Evolutionary conservation across 495 filamentous ascomycete genomes (phyloP), one percentile per base, ranked within the genome.

Genomic region (Niebla homalea): DNA sequence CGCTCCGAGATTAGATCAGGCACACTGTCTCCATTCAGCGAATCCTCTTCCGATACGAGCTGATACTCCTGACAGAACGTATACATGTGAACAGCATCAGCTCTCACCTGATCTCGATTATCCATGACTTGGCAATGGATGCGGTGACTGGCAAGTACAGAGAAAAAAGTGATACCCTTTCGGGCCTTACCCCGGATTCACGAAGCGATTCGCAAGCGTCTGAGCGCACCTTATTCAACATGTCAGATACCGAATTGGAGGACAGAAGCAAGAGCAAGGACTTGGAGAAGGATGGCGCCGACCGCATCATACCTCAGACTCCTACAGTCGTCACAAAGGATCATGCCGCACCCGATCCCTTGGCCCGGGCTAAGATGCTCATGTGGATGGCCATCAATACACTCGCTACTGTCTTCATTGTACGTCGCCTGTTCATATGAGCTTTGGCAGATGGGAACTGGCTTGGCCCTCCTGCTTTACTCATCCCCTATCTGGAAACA

Each of bases 331-430:
- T 56, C 36, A 51, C 54, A 29, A 55, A 59, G 40, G 54, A 59
- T 36, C 53, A 59, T 40, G 46, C 47, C 37, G 43, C 45, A 2
- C 44, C 48, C n/a, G 49, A 55, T 40, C 47, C 53, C n/a, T 43
- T 46, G 10, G 53, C 57, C 18, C 55, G 50, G 35, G 38, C 37
- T 16, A 59, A 59, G 29, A 26, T 59, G 38, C 15, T 52, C 10
- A 46, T 55, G 32, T 60, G 58, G 58, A 57, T 60, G 54, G 23
- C 39, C 29, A 14, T 60, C 21, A 60, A 60, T 23, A 60, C 58
- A 40, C 1, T 60, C 4, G 58, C 58, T 16, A 60, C 58, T n/a
- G 53, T 60, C 23, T 50, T 49, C 22, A 60, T 60, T 22, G 58
- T 60, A 55, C 52, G 55, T 22, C 38, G 14, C 44, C 46, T 1